Base-by-base conservation (phyloP, 148 eudicot species). In the Amaranthus palmeri region DNA sequence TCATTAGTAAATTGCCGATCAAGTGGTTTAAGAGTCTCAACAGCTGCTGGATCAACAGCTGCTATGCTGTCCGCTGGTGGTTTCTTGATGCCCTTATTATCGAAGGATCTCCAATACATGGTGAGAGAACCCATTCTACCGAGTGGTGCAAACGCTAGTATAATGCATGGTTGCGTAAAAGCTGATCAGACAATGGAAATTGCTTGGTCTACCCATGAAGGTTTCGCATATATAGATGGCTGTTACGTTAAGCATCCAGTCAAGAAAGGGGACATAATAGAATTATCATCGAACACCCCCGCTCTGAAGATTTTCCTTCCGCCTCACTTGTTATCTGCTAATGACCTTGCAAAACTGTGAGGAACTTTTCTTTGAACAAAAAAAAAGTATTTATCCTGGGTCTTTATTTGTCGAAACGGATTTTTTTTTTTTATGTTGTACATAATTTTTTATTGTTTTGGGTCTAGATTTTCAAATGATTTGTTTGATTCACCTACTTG, bases 31-130 rank as follows among this genome's bases (percentile, higher is more conserved):
- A 83, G 98, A 79, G 92, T 89, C 72, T 91, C 91, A 42, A 91
- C 98, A 61, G 93, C 96, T 36, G 88, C 96, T 12, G 98, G 98
- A 78, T 95, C 98, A 72, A 85, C 97, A 3, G 97, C 98, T 78
- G 98, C 97, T 3, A 95, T 91, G 90, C 93, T 77, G 18, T 95
- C 98, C 15, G 87, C 96, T 0, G 98, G 98, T 80, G 98, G 98
- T 59, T 89, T 77, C 56, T 65, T 72, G 15, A 95, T 95, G 98
- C 98, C 87, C 36, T 80, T 88, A 53, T 72, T 86, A 68, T 89
- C 97, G 10, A 84, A 83, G 78, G 97, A 95, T 69, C 93, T 95
- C 61, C 98, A 95, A 63, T 95, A 93, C 56, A 85, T 91, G 81
- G 96, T 95, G 50, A 83, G 98, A 70, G 98, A 95, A 79, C 97